Base-by-base conservation (phyloP, 805 yeast genomes). In the Schwanniomyces vanrijiae region DNA sequence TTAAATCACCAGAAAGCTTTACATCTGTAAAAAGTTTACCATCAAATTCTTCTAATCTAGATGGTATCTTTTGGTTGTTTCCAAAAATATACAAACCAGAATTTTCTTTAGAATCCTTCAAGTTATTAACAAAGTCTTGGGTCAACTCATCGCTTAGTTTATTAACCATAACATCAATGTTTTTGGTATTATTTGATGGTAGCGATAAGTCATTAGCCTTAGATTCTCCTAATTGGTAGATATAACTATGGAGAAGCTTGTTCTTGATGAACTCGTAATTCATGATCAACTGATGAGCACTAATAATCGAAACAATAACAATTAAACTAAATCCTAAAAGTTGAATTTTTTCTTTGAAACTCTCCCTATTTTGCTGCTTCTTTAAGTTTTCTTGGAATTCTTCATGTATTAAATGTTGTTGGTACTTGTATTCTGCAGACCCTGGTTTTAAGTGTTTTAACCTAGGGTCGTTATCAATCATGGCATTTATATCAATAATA, bases 41-140 rank as follows among this genome's bases (percentile, higher is more conserved):
- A 58, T 90, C 89, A 55, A 92, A 90, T 53, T 74, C 77, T 1
- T 74, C 68, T 5, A 86, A 64, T 56, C 96, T 73, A 24, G 75
- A 62, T 3, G 96, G 95, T 5, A 77, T 61, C 44, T 62, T 52
- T 72, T 71, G 41, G 73, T 70, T 50, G 56, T 69, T 42, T 51
- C 77, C 77, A 54, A 61, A 64, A 5, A 71, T 47, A 52, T 73
- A 73, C 20, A 73, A 55, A 1, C 77, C 77, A 4, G 69, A 45
- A 6, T 50, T 53, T 11, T 56, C 51, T 4, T 44, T 45, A 5
- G 73, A 68, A 28, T 56, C 52, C 42, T 58, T 46, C 21, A 68
- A 43, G 10, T 55, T 45, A 11, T 31, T 43, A 1, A 65, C 33
- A 42, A 63, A 55, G 13, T 49, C 50, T 9, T 52, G 49, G 35